Evolutionary conservation across 2,329 filamentous ascomycete genomes (phyloP).

Genomic region (Alternaria triticimaculans): DNA sequence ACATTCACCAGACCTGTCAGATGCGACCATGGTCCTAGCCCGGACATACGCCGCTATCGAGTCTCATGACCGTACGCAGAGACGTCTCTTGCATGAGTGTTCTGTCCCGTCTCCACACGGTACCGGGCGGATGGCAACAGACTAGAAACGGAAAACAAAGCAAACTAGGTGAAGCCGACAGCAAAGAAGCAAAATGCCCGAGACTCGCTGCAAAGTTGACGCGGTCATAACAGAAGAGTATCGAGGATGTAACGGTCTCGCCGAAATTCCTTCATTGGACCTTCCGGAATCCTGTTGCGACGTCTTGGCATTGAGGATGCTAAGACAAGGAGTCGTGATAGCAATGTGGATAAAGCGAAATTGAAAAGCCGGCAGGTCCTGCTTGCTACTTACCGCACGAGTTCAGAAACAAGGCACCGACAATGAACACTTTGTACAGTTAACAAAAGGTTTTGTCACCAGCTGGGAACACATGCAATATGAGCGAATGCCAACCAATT

Average conservation of each 20-base stretch:
- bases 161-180: not conserved
- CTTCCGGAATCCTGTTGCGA: not conserved
- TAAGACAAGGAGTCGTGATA: conserved; percentile 7
- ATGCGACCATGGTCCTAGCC: not conserved
- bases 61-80: not conserved
- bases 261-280: not conserved
- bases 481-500: conserved; percentile 4
- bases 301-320: not conserved
- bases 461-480: not conserved
- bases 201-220: not conserved
- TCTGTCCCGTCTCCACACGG: not conserved
- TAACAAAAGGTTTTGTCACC: not conserved
- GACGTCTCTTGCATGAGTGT: not conserved
- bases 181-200: conserved; percentile 7
- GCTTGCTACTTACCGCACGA: not conserved
- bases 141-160: not conserved
- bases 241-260: conserved; percentile 5
- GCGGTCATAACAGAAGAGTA: not conserved
- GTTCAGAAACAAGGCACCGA: not conserved
- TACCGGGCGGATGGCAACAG: not conserved
- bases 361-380: not conserved
- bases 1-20: not conserved
- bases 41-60: not conserved
- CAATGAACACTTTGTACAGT: not conserved
- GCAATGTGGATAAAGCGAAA: conserved; percentile 1